Evolutionary conservation across 768 basidiomycete genomes (phyloP).

Genomic region (Leccinum subgranulosum): DNA sequence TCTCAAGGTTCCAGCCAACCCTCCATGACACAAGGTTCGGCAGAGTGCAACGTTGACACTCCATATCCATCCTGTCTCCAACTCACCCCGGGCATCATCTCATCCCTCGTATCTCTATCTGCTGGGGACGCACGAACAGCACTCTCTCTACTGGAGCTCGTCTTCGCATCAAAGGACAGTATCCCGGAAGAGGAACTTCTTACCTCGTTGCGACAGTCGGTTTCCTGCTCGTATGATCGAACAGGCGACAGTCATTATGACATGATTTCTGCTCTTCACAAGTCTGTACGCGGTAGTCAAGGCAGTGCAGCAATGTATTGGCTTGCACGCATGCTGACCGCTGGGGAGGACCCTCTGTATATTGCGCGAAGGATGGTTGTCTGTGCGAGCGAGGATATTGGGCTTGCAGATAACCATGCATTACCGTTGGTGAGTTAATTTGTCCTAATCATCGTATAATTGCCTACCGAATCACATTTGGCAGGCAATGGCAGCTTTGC

Average conservation of each 20-base stretch:
- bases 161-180: slow-evolving; percentile 42
- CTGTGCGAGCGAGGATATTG: slow-evolving; percentile 84
- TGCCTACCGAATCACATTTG: not conserved
- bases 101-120: slow-evolving; percentile 51
- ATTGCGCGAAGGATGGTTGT: slow-evolving; percentile 73
- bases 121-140: slow-evolving; percentile 76
- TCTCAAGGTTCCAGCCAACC: slow-evolving; percentile 20
- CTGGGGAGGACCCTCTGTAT: slow-evolving; percentile 79
- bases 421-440: slow-evolving; percentile 57
- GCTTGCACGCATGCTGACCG: slow-evolving; percentile 79
- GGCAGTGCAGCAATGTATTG: slow-evolving; percentile 82
- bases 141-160: slow-evolving; percentile 72
- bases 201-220: slow-evolving; percentile 56
- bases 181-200: slow-evolving; percentile 50
- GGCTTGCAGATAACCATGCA: slow-evolving; percentile 74
- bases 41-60: slow-evolving; percentile 7
- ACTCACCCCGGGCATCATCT: slow-evolving; percentile 45
- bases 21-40: slow-evolving; percentile 17
- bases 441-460: slow-evolving; percentile 7
- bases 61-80: slow-evolving; percentile 33
- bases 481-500: slow-evolving; percentile 59
- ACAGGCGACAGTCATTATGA: slow-evolving; percentile 76
- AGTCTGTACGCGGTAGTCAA: slow-evolving; percentile 75
- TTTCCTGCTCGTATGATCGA: slow-evolving; percentile 68
- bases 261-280: slow-evolving; percentile 83